These are phyloP conservation scores for Heteromeles arbutifolia DNA, from an alignment of 306 rosid genomes.

Conservation along the genomic window DNA sequence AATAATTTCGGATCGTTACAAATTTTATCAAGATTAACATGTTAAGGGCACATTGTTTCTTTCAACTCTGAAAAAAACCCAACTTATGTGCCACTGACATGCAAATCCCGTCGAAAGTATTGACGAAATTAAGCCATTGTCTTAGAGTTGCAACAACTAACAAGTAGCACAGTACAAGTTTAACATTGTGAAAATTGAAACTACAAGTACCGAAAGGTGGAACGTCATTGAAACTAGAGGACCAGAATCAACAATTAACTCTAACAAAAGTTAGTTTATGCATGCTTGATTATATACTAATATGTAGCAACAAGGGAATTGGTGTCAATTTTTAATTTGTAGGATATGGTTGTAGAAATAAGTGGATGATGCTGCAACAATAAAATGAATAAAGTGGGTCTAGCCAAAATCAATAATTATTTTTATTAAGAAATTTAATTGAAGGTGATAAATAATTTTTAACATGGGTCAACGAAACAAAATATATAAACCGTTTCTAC, in stretches of 20 bases:
- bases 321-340: not conserved
- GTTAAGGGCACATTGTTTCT: not conserved
- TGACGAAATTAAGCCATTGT: not conserved
- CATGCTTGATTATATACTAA: not conserved
- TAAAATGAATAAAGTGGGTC: not conserved
- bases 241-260: not conserved
- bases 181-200: not conserved
- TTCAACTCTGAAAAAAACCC: not conserved
- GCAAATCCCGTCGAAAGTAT: not conserved
- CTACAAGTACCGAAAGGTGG: not conserved
- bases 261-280: not conserved
- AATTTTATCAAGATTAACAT: not conserved
- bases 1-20: not conserved
- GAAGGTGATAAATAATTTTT: no score
- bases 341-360: not conserved
- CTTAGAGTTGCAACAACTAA: not conserved
- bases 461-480: no score
- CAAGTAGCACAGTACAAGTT: not conserved
- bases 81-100: not conserved
- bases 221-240: not conserved
- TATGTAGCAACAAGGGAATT: not conserved
- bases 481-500: no score
- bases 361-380: not conserved
- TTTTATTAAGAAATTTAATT: no score
- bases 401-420: not conserved